Evolutionary conservation across 2,329 filamentous ascomycete genomes (phyloP).

Genomic region (Alternaria novae-zelandiae): DNA sequence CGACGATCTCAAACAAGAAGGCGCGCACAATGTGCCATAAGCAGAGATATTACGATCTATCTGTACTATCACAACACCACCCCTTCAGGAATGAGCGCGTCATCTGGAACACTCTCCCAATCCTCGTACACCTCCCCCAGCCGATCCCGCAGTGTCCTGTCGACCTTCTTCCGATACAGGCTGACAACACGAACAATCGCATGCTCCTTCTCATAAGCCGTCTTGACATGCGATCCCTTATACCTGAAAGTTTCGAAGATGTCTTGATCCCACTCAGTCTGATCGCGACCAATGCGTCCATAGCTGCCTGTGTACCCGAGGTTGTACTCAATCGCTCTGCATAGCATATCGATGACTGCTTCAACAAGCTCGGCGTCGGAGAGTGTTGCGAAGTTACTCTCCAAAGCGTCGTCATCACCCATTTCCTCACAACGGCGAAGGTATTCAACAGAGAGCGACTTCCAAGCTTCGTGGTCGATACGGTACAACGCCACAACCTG

Average conservation of each 20-base stretch:
- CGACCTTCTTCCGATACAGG: background rate
- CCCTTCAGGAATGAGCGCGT: background rate
- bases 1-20: background rate
- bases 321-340: background rate
- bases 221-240: background rate
- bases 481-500: slow-evolving; percentile 6
- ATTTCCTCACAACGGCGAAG: background rate
- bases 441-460: background rate
- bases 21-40: background rate
- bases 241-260: background rate
- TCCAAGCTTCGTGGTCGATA: background rate
- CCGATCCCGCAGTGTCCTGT: background rate
- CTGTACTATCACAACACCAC: background rate
- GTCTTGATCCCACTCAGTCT: background rate
- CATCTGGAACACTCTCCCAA: background rate
- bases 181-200: background rate
- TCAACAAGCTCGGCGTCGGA: background rate
- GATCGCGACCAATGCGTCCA: background rate
- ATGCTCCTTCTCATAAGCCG: background rate
- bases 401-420: background rate
- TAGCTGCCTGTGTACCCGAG: background rate
- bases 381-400: background rate
- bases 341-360: background rate
- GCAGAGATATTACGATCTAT: background rate
- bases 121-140: background rate